Conservation (phyloP, 225 moss, liverwort and hornwort species). For the Asterella californica region DNA sequence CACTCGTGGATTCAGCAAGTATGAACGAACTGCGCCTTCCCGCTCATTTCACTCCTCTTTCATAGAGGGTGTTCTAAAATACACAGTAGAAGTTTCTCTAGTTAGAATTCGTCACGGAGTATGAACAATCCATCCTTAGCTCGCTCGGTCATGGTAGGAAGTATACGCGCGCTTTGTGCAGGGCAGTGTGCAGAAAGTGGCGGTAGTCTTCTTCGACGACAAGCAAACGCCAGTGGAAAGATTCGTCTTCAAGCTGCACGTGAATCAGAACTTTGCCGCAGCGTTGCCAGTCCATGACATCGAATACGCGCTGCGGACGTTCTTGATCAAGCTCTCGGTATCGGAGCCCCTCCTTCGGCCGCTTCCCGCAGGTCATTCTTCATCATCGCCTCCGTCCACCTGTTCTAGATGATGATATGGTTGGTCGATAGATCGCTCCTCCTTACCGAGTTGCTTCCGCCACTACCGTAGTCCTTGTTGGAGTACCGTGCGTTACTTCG, state of each 20-base stretch:
- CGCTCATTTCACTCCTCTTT: neutral
- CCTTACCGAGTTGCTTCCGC: neutral
- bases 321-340: slow-evolving; percentile 80
- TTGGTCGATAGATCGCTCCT: no score
- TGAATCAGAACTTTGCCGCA: slow-evolving; percentile 48
- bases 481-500: neutral
- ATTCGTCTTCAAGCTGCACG: slow-evolving; percentile 64
- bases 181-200: slow-evolving; percentile 75
- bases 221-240: slow-evolving; percentile 62
- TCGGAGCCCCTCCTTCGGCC: slow-evolving; percentile 50
- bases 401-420: no score
- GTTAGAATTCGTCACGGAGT: neutral
- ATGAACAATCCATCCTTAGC: neutral
- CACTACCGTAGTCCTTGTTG: neutral
- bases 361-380: slow-evolving; percentile 59
- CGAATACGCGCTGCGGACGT: slow-evolving; percentile 74
- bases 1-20: slow-evolving; percentile 78
- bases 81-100: neutral
- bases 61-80: no score
- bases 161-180: slow-evolving; percentile 31
- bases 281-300: slow-evolving; percentile 55
- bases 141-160: neutral
- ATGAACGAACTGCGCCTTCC: neutral
- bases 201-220: slow-evolving; percentile 53
- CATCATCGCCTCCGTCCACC: neutral